Evolutionary conservation across 1,284 basidiomycete genomes (phyloP).

Genomic region (Melanopsichium pennsylvanicum): DNA sequence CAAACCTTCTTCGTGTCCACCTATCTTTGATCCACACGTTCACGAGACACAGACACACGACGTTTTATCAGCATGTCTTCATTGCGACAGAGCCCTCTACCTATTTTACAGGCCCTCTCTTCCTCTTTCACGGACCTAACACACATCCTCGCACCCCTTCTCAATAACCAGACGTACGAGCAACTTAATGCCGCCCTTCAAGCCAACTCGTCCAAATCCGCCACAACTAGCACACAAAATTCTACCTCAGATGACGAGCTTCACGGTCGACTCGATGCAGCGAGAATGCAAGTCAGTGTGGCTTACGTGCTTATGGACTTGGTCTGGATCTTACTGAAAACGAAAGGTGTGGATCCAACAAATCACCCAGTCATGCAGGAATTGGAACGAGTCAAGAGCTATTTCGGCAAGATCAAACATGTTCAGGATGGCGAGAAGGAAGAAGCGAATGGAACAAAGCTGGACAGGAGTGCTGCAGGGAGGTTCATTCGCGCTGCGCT

Average conservation of each 20-base stretch:
- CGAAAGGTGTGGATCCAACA: conserved; percentile 46
- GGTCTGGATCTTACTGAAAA: conserved; percentile 57
- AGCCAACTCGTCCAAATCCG: conserved; percentile 6
- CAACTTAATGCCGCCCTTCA: conserved; percentile 26
- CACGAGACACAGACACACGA: background rate
- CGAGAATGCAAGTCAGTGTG: conserved; percentile 44
- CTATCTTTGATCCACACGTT: background rate
- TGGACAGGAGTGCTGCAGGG: conserved; percentile 44
- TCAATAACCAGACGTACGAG: conserved; percentile 28
- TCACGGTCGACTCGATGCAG: conserved; percentile 48
- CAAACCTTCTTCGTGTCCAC: too few species aligned
- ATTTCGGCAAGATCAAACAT: conserved; percentile 52
- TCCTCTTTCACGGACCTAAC: conserved; percentile 25
- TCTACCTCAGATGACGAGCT: conserved; percentile 41
- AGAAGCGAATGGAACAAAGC: conserved; percentile 1
- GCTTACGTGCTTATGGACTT: conserved; percentile 56
- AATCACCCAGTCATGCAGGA: conserved; percentile 51
- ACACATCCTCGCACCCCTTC: conserved; percentile 21
- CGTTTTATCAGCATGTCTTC: conserved; percentile 30
- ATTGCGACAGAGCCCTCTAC: conserved; percentile 33
- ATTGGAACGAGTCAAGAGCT: conserved; percentile 52
- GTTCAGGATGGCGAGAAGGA: conserved; percentile 37
- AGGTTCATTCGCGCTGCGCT: conserved; percentile 47
- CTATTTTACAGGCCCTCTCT: conserved; percentile 23
- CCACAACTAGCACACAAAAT: too few species aligned